A percentile compares a stretch with the other conserved stretches of the same genome.
These are phyloP conservation scores for Tolypocladium pustulatum DNA, from an alignment of 2,329 filamentous ascomycete genomes.

Conservation along the genomic window DNA sequence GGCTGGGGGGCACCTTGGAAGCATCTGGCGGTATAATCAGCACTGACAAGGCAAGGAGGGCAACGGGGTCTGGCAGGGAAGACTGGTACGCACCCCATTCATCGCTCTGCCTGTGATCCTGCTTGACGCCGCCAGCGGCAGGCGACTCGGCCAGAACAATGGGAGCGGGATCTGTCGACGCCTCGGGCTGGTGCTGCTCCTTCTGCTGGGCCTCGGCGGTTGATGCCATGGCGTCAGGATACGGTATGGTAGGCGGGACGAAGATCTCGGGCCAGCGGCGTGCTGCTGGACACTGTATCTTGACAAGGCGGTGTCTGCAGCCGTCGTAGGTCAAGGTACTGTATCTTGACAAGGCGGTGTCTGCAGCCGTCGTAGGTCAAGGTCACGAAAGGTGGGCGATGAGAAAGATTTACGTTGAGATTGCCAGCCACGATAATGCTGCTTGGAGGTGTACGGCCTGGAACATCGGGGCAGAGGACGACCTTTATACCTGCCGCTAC, in stretches of 20 bases:
- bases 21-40: conserved; percentile 36
- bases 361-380: neutral
- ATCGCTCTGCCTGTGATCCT: conserved; percentile 27
- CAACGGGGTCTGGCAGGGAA: neutral
- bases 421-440: neutral
- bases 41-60: neutral
- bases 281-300: neutral
- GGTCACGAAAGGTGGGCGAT: neutral
- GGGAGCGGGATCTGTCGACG: conserved; percentile 8
- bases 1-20: conserved; percentile 54
- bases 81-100: conserved; percentile 34
- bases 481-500: neutral
- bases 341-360: neutral
- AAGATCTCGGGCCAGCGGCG: neutral
- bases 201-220: neutral
- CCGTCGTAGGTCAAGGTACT: neutral
- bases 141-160: conserved; percentile 19
- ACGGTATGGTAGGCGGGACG: neutral
- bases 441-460: neutral
- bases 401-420: neutral
- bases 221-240: neutral
- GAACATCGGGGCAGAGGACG: neutral
- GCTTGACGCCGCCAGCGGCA: conserved; percentile 12
- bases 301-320: neutral
- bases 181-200: conserved; percentile 8